Conservation (phyloP, 2,329 filamentous ascomycete genomes). For the Fusarium cyanostomum region DNA sequence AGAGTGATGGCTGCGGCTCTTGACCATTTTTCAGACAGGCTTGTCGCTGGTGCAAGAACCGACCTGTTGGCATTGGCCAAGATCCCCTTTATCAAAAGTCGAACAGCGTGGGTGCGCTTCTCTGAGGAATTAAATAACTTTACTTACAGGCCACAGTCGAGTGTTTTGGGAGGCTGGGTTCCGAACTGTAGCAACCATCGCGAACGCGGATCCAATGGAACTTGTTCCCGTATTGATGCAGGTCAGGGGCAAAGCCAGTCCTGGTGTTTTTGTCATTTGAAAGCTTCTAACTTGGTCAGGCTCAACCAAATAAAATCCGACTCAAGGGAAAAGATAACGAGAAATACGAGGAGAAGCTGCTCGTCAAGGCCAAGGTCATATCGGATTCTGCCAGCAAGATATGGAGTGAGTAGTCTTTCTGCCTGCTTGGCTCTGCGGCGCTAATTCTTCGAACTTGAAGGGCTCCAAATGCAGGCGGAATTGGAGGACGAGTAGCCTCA, state of each 20-base stretch:
- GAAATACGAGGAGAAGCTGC: constrained; percentile 70
- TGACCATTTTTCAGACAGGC: constrained; percentile 78
- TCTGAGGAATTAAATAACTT: background rate
- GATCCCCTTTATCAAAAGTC: constrained; percentile 79
- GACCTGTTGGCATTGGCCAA: constrained; percentile 77
- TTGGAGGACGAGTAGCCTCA: constrained; percentile 54
- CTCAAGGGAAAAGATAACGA: constrained; percentile 64
- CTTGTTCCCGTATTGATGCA: constrained; percentile 77
- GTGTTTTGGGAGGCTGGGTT: constrained; percentile 83
- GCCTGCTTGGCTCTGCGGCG: background rate
- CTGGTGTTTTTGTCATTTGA: background rate
- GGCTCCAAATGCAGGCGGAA: constrained; percentile 62
- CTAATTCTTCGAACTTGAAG: constrained; percentile 44
- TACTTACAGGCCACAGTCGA: constrained; percentile 45
- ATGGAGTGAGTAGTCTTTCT: constrained; percentile 64
- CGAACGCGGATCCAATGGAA: constrained; percentile 74
- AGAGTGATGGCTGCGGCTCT: constrained; percentile 76
- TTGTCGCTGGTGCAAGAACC: constrained; percentile 75
- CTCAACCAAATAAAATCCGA: constrained; percentile 72
- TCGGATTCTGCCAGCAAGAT: constrained; percentile 73
- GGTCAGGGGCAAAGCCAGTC: constrained; percentile 51
- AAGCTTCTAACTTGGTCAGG: constrained; percentile 51
- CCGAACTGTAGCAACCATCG: constrained; percentile 72
- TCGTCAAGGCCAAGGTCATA: constrained; percentile 74
- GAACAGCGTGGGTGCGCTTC: constrained; percentile 66